Base-by-base conservation (phyloP, 1,284 basidiomycete genomes). In the Leccinum pachyderme region DNA sequence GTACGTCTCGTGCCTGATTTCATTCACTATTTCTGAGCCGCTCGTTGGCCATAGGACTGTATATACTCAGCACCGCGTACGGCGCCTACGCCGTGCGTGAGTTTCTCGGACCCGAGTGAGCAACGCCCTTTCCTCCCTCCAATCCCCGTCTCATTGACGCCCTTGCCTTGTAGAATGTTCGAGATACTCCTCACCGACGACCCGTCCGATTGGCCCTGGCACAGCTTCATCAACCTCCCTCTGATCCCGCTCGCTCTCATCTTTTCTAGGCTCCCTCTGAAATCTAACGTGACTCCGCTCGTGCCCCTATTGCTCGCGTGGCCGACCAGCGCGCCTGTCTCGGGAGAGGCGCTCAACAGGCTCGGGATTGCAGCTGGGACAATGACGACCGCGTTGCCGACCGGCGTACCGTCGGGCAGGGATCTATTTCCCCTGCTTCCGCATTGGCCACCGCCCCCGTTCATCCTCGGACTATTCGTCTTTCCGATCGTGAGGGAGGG, bases 61-160 rank as follows among this genome's bases (percentile, higher is more conserved):
- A 88, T 63, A 72, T 84, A 31, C 70, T 85, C 1, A 73, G 80
- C 37, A 84, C 87, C 2, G 76, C 77, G 0, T 91, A 91, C 62
- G 90, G 90, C 2, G 81, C 83, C 0, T 88, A 83, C 69, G 87
- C 87, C n/a, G 69, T 91, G 25, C 74, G 77, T 41, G 76, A 83
- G 57, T 87, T 89, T 58, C 73, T 91, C 49, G 89, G 89, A 5
- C 67, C 78, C 61, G 84, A 89, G 83, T 89, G 68, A 55, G 79
- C 69, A 9, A 25, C 50, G 8, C 49, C 25, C 32, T 32, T 11
- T 24, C 41, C 5, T 49, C 25, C 31, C 7, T 27, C 22, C 44
- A 11, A 2, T 15, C 46, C 15, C 29, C 33, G 13, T 33, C 59
- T 29, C 32, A 61, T 33, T 62, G 25, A 62, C 44, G 45, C 9